phyloP scores from a whole-genome alignment of 768 basidiomycete genomes.

The Lactarius hatsudake region DNA sequence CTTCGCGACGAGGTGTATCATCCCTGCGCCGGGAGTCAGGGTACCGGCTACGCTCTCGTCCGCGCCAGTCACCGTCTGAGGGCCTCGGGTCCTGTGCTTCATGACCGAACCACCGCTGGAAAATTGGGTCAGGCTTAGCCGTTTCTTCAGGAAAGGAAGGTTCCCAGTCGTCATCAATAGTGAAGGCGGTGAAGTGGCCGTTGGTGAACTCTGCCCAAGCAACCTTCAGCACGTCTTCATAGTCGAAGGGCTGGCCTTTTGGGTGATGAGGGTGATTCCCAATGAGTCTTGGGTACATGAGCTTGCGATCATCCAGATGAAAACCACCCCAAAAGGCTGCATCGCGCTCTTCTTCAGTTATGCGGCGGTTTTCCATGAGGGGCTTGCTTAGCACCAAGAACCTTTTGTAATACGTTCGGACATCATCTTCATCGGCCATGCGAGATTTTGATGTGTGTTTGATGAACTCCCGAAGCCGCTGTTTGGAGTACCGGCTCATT shows the following conservation, averaged over 20 bases:
- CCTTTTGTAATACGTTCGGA: neutral
- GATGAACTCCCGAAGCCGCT: neutral
- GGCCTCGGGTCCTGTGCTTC: neutral
- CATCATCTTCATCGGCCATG: neutral
- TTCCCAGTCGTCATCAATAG: neutral
- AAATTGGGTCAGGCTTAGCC: neutral
- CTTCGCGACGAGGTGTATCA: neutral
- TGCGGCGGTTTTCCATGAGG: neutral
- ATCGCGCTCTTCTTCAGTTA: neutral
- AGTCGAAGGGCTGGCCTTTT: neutral
- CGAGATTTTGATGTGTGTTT: neutral
- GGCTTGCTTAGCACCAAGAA: neutral
- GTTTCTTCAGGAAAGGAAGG: rapidly evolving
- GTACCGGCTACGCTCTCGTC: neutral
- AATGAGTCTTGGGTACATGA: no score
- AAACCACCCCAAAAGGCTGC: neutral
- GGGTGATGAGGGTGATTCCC: neutral
- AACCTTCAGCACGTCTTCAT: neutral
- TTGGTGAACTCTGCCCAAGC: neutral
- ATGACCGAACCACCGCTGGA: neutral
- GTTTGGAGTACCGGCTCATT: neutral
- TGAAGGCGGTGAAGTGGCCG: neutral
- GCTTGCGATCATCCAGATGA: neutral
- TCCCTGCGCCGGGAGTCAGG: neutral
- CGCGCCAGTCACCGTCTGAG: neutral